A percentile compares a stretch with the other conserved stretches of the same genome.
Conservation (phyloP, 2,329 filamentous ascomycete genomes). For the Fusarium redolens region DNA sequence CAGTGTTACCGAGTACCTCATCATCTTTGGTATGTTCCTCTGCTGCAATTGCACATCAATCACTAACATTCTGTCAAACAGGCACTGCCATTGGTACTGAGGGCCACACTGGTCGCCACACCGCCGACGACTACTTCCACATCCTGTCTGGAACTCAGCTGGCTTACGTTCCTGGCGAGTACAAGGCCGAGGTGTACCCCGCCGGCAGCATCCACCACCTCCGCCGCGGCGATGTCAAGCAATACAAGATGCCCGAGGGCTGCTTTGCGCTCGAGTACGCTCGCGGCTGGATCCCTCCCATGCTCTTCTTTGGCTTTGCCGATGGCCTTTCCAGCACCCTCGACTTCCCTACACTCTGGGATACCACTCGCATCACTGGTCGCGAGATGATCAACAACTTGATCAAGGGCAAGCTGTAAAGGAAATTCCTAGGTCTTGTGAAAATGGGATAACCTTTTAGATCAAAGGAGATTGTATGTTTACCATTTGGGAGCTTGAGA, state of each 20-base stretch:
- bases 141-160: conserved; percentile 83
- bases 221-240: conserved; percentile 76
- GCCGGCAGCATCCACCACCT: conserved; percentile 79
- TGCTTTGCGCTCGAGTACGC: conserved; percentile 89
- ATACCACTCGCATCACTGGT: conserved; percentile 78
- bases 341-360: conserved; percentile 87
- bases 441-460: not conserved
- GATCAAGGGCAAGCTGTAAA: conserved; percentile 75
- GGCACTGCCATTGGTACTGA: conserved; percentile 84
- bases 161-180: conserved; percentile 77
- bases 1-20: conserved; percentile 91
- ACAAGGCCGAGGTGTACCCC: conserved; percentile 76
- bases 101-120: conserved; percentile 89
- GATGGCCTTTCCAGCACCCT: conserved; percentile 84
- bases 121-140: conserved; percentile 94
- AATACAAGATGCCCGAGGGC: conserved; percentile 81
- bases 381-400: conserved; percentile 82
- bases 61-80: conserved; percentile 24
- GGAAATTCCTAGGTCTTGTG: not conserved
- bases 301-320: conserved; percentile 90
- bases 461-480: not conserved
- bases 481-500: not conserved
- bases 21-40: conserved; percentile 74
- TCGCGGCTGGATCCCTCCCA: conserved; percentile 89
- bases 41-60: not conserved